Conservation (phyloP, 1,284 basidiomycete species). For the Tylopilus sp. region DNA sequence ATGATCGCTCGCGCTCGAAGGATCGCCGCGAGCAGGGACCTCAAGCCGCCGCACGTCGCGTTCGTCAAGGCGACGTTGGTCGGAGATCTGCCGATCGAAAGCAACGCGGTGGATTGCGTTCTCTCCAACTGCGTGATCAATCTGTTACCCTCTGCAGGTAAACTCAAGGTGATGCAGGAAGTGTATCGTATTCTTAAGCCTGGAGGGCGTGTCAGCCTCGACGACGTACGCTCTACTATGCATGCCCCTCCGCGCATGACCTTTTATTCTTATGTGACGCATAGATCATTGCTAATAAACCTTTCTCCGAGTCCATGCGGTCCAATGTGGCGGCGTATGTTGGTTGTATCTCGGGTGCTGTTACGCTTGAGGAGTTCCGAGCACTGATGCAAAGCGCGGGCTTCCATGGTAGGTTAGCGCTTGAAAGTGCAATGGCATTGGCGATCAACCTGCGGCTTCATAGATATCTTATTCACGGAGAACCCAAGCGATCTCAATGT, state of each 20-base stretch:
- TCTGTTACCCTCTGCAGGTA: conserved; percentile 40
- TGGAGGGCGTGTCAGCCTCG: conserved; percentile 44
- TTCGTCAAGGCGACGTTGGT: conserved; percentile 43
- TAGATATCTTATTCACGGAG: conserved; percentile 41
- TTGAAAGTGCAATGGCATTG: not conserved
- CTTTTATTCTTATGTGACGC: not conserved
- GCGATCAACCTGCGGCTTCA: not conserved
- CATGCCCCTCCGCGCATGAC: not conserved
- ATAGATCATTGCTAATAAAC: conserved; percentile 43
- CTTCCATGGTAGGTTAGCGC: conserved; percentile 35
- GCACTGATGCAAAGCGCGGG: conserved; percentile 38
- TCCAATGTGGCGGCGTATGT: conserved; percentile 40
- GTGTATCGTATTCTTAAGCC: conserved; percentile 45
- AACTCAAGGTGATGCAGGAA: conserved; percentile 41
- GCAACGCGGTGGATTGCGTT: conserved; percentile 46
- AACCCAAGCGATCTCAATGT: conserved; percentile 40
- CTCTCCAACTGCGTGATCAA: conserved; percentile 55
- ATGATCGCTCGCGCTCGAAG: conserved; percentile 45
- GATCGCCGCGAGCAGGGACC: conserved; percentile 39
- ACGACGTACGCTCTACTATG: conserved; percentile 16
- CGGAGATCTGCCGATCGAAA: conserved; percentile 43
- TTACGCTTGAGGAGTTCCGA: conserved; percentile 36
- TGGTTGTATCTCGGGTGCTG: conserved; percentile 44
- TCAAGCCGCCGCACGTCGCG: conserved; percentile 43
- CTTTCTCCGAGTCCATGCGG: conserved; percentile 39